phyloP scores from a whole-genome alignment of 2,329 filamentous ascomycete genomes.

The Aspergillus sergii region DNA sequence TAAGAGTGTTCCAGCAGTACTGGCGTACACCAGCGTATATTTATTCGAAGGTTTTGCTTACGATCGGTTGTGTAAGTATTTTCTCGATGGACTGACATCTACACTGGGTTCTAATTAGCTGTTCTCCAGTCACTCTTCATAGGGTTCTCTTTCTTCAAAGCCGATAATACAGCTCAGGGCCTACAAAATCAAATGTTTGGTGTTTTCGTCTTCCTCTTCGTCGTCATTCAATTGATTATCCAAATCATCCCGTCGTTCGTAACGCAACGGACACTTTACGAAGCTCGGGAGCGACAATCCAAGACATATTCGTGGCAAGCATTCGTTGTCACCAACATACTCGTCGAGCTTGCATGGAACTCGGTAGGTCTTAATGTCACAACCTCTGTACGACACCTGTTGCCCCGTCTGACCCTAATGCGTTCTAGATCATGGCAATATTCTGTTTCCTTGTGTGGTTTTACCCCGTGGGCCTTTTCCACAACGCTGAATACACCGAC shows the following conservation, averaged over 20 bases:
- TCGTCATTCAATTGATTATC: slow-evolving; percentile 62
- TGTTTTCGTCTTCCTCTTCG: slow-evolving; percentile 77
- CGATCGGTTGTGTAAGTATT: slow-evolving; percentile 50
- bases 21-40: slow-evolving; percentile 87
- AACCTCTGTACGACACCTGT: neutral
- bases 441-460: slow-evolving; percentile 65
- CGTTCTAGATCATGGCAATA: slow-evolving; percentile 52
- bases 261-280: slow-evolving; percentile 58
- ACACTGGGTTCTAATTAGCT: slow-evolving; percentile 32
- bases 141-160: slow-evolving; percentile 76
- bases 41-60: slow-evolving; percentile 74
- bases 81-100: slow-evolving; percentile 8
- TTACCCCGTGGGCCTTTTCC: slow-evolving; percentile 56
- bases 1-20: slow-evolving; percentile 82
- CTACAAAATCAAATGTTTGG: slow-evolving; percentile 85
- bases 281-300: slow-evolving; percentile 60
- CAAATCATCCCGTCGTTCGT: slow-evolving; percentile 61
- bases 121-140: slow-evolving; percentile 65
- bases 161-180: slow-evolving; percentile 72
- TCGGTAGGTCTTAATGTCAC: slow-evolving; percentile 15
- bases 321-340: slow-evolving; percentile 68
- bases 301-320: slow-evolving; percentile 72
- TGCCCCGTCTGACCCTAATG: neutral
- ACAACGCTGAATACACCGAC: slow-evolving; percentile 34
- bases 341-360: slow-evolving; percentile 68